Conservation (phyloP, 768 basidiomycete species). For the Boletellus ananas region DNA sequence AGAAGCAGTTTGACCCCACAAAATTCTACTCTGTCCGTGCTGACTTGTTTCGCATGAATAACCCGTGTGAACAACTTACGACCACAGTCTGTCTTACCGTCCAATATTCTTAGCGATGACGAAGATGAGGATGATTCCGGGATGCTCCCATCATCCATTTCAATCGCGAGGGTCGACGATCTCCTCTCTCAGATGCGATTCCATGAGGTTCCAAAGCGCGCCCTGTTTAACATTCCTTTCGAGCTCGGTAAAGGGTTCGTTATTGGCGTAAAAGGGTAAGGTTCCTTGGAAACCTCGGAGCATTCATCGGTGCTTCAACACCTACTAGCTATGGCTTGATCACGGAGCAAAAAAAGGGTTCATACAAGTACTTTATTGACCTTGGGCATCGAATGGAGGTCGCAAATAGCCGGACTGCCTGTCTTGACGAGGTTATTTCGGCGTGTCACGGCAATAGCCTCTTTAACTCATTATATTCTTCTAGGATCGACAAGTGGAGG, state of each 20-base stretch:
- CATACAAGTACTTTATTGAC: conserved; percentile 80
- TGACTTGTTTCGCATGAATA: background rate
- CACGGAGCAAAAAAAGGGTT: conserved; percentile 81
- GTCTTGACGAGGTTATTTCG: conserved; percentile 61
- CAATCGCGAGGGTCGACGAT: conserved; percentile 74
- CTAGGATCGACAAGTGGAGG: conserved; percentile 29
- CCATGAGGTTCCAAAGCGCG: conserved; percentile 78
- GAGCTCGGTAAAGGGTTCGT: conserved; percentile 68
- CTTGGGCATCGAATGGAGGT: conserved; percentile 75
- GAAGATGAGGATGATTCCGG: conserved; percentile 49
- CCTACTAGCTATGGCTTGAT: conserved; percentile 75
- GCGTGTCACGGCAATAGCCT: background rate
- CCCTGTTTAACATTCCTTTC: conserved; percentile 78
- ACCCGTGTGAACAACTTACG: background rate
- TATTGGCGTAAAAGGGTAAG: conserved; percentile 81
- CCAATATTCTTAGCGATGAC: conserved; percentile 43
- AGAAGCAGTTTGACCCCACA: conserved; percentile 63
- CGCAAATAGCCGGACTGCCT: conserved; percentile 63
- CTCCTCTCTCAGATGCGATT: conserved; percentile 77
- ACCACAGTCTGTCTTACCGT: conserved; percentile 54
- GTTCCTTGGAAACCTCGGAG: conserved; percentile 11
- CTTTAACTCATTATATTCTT: conserved; percentile 6
- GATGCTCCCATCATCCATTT: conserved; percentile 64
- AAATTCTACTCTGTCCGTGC: conserved; percentile 75
- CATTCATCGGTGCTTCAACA: conserved; percentile 1